phyloP scores from a whole-genome alignment of 1,139 yeast genomes.

The Blastobotrys persicus region DNA sequence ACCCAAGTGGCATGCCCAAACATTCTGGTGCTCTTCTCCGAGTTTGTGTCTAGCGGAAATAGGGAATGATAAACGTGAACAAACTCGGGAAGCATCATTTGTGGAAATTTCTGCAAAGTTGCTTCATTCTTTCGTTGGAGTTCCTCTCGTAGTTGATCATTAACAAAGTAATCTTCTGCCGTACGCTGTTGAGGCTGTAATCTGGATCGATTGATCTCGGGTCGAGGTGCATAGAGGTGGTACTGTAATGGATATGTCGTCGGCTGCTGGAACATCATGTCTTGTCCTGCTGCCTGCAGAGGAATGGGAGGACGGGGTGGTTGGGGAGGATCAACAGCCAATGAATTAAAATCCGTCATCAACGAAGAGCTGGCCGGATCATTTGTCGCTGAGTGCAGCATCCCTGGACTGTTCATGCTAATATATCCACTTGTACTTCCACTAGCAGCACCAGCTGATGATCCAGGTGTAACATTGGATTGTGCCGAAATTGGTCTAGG shows the following conservation, averaged over 20 bases:
- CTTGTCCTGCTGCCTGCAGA: constrained; percentile 18
- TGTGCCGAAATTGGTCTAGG: constrained; percentile 19
- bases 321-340: constrained; percentile 14
- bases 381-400: constrained; percentile 8
- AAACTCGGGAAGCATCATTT: constrained; percentile 65
- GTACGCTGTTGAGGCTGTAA: constrained; percentile 63
- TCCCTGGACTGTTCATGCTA: constrained; percentile 1
- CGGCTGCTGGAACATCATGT: constrained; percentile 27
- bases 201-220: constrained; percentile 52
- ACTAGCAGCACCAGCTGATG: constrained; percentile 13
- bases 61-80: constrained; percentile 84
- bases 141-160: constrained; percentile 67
- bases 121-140: constrained; percentile 78
- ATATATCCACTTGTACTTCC: neutral
- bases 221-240: constrained; percentile 86
- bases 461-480: constrained; percentile 5
- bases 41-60: constrained; percentile 72
- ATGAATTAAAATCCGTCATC: constrained; percentile 15
- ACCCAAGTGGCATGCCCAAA: constrained; percentile 63
- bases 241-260: constrained; percentile 65
- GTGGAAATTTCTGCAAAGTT: constrained; percentile 63
- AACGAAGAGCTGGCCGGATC: constrained; percentile 11
- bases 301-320: constrained; percentile 19
- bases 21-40: constrained; percentile 51
- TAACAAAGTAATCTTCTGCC: constrained; percentile 66